Evolutionary conservation across 768 basidiomycete species (phyloP), one percentile per base, ranked within the genome.

Genomic region (Guyanaporus albipodus): DNA sequence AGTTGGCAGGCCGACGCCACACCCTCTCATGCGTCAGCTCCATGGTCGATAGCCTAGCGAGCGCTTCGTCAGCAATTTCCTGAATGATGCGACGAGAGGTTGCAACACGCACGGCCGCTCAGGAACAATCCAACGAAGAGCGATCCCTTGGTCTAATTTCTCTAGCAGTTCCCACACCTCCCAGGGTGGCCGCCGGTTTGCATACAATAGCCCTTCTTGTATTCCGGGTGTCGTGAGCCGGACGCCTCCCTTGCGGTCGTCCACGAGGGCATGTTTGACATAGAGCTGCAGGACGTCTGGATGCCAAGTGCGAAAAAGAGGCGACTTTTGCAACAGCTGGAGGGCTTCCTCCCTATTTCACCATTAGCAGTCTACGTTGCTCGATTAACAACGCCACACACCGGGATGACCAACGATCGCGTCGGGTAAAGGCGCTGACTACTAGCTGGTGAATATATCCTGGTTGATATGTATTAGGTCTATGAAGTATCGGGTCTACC

Each of bases 241-340:
- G 9, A 80, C 73, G 2, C 70, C 66, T 0, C 74, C 73, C 15
- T 57, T 58, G 4, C 54, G 34, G 18, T 63, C 55, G 38, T 69
- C 64, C 3, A 54, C 48, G 6, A 85, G 67, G 4, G 74, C 87
- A 48, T 79, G 73, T 23, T 83, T 73, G 45, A 87, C 67, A 57
- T 90, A 91, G 17, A 70, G 45, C 32, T 71, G 66, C 21, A 91
- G 70, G 5, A 78, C 80, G 0, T 71, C 74, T 0, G 80, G 78
- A 58, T 90, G 73, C 90, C 89, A 91, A 2, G 72, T 66, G 3
- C 58, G 53, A 62, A 91, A 93, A 73, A 91, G 91, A 0, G 82
- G 75, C 26, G 70, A 77, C 42, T 70, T 64, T 41, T 59, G 50
- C 57, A 90, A 77, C 7, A 64, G 53, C 8, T 54, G 58, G 6